A percentile compares a stretch with the other conserved stretches of the same genome.
Evolutionary conservation across 2,329 filamentous ascomycete species (phyloP).

Genomic region (Hypoxylon sp.): DNA sequence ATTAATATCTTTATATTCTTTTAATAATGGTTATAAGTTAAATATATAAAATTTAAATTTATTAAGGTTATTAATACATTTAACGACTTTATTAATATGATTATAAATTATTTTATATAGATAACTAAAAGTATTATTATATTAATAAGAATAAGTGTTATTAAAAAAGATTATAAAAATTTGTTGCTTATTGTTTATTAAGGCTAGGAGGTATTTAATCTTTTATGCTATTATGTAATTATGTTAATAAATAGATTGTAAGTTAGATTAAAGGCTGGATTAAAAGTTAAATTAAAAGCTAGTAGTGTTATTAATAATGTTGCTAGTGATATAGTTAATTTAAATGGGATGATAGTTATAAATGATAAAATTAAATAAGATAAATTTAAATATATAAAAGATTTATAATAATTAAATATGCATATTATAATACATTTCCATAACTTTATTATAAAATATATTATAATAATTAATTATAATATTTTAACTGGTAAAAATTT

Average conservation of each 20-base stretch:
- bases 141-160: not conserved
- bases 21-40: not conserved
- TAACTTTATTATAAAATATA: not conserved
- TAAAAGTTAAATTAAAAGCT: not conserved
- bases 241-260: not conserved
- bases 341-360: not conserved
- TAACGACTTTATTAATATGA: not conserved
- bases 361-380: not conserved
- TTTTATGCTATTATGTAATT: not conserved
- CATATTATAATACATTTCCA: conserved; percentile 1
- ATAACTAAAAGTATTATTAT: not conserved
- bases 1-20: not conserved
- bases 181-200: not conserved
- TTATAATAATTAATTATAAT: not conserved
- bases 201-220: not conserved
- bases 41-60: conserved; percentile 5
- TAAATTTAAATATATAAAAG: not conserved
- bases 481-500: not conserved
- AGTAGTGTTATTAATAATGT: not conserved
- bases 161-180: not conserved
- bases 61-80: not conserved
- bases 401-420: not conserved
- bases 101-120: not conserved
- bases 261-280: not conserved
- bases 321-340: not conserved